phyloP scores from a whole-genome alignment of 202 grass and related monocot genomes.

The Musa balbisiana region DNA sequence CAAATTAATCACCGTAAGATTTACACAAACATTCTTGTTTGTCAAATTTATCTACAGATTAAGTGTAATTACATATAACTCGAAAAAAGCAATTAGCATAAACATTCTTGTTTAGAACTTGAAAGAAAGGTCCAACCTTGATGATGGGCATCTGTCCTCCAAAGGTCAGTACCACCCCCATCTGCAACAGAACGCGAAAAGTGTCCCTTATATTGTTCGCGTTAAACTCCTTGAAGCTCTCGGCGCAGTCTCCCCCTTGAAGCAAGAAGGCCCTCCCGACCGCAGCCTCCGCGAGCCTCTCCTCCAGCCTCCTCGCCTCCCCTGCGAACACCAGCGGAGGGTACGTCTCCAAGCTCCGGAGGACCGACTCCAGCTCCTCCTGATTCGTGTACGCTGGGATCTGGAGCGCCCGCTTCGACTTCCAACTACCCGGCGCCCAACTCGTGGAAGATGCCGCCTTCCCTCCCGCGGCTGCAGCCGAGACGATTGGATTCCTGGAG shows the following conservation, averaged over 20 bases:
- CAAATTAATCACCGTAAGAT: too few relatives aligned
- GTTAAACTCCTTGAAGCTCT: slow-evolving; percentile 67
- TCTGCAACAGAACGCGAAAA: slow-evolving; percentile 56
- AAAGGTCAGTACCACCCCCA: slow-evolving; percentile 56
- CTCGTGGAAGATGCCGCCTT: not conserved
- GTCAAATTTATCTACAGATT: too few relatives aligned
- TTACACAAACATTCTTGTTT: too few relatives aligned
- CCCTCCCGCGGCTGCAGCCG: slow-evolving; percentile 9
- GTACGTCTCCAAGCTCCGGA: slow-evolving; percentile 27
- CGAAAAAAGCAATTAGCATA: not conserved
- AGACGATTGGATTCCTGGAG: not conserved
- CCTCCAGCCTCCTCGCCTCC: slow-evolving; percentile 60
- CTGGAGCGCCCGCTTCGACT: slow-evolving; percentile 34
- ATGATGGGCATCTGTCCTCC: slow-evolving; percentile 63
- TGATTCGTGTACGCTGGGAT: slow-evolving; percentile 45
- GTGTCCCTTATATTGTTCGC: slow-evolving; percentile 53
- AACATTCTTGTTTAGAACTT: not conserved
- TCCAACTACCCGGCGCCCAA: slow-evolving; percentile 47
- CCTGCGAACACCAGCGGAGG: slow-evolving; percentile 59
- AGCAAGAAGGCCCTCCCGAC: slow-evolving; percentile 54
- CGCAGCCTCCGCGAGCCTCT: slow-evolving; percentile 51
- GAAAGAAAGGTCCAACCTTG: slow-evolving; percentile 30
- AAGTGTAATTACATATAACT: not conserved
- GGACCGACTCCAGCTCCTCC: slow-evolving; percentile 30
- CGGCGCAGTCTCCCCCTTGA: slow-evolving; percentile 65